Evolutionary conservation across 148 eudicot species (phyloP).

Genomic region (Limonium bicolor): DNA sequence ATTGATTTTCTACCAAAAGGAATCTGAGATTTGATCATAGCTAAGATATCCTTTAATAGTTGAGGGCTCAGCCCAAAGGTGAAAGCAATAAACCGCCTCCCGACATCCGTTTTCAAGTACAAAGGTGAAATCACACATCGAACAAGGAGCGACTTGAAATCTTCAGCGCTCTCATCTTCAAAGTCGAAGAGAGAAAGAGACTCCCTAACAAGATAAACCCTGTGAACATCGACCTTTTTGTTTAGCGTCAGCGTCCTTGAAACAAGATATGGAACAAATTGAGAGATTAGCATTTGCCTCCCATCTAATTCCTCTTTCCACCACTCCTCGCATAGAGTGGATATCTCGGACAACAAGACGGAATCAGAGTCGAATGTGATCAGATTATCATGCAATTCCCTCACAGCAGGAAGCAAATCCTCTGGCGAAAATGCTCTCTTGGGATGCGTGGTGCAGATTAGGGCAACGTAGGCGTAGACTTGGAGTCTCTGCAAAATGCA

Average conservation of each 20-base stretch:
- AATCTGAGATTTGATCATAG: slow-evolving; percentile 74
- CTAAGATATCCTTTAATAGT: slow-evolving; percentile 56
- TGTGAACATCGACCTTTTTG: slow-evolving; percentile 81
- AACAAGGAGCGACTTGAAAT: slow-evolving; percentile 50
- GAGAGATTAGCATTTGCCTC: slow-evolving; percentile 61
- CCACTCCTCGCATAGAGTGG: slow-evolving; percentile 80
- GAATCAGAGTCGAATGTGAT: slow-evolving; percentile 58
- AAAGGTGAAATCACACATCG: slow-evolving; percentile 66
- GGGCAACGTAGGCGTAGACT: slow-evolving; percentile 33
- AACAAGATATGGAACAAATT: slow-evolving; percentile 59
- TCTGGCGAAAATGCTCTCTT: slow-evolving; percentile 26
- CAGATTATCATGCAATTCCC: slow-evolving; percentile 65
- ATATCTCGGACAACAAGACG: slow-evolving; percentile 38
- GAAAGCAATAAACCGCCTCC: slow-evolving; percentile 68
- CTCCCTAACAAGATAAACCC: slow-evolving; percentile 60
- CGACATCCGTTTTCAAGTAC: slow-evolving; percentile 80
- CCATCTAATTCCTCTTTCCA: slow-evolving; percentile 65
- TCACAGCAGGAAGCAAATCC: slow-evolving; percentile 52
- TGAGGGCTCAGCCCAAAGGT: slow-evolving; percentile 56
- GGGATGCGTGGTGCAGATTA: slow-evolving; percentile 49
- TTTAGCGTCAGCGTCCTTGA: slow-evolving; percentile 59
- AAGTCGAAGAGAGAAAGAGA: slow-evolving; percentile 74
- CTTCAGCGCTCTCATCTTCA: slow-evolving; percentile 93
- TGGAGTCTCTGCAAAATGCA: slow-evolving; percentile 23
- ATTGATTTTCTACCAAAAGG: slow-evolving; percentile 69